A percentile compares a stretch with the other conserved stretches of the same genome.
Conservation (phyloP, 192 early-diverging fungal genomes). For the Jimgerdemannia lactiflua region DNA sequence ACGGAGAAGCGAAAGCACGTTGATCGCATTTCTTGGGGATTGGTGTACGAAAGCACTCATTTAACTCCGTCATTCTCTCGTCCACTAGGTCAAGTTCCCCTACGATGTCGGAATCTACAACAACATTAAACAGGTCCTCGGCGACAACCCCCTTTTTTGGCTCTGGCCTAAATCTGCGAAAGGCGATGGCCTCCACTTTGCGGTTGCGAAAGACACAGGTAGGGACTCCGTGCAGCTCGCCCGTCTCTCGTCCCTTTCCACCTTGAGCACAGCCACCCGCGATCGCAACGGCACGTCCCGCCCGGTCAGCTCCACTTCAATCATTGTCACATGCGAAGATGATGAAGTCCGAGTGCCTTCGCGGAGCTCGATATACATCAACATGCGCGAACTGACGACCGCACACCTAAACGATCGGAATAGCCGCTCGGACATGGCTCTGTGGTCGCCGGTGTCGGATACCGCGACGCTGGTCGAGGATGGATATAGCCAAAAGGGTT, state of each 20-base stretch:
- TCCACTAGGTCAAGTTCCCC: slow-evolving; percentile 56
- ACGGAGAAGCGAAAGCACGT: no score
- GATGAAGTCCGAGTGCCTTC: not conserved
- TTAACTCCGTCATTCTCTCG: no score
- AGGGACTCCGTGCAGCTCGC: not conserved
- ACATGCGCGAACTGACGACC: not conserved
- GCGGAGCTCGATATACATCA: not conserved
- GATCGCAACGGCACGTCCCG: not conserved
- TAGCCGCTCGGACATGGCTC: not conserved
- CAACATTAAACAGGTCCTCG: slow-evolving; percentile 79
- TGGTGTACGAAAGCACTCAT: no score
- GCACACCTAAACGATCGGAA: not conserved
- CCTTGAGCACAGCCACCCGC: not conserved
- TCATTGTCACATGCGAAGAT: not conserved
- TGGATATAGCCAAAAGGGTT: not conserved
- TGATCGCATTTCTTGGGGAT: no score
- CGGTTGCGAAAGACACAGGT: slow-evolving; percentile 46
- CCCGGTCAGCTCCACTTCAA: not conserved
- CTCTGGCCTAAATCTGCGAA: slow-evolving; percentile 58
- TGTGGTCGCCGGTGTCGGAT: not conserved
- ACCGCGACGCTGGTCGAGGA: not conserved
- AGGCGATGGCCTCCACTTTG: slow-evolving; percentile 69
- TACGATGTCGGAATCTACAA: slow-evolving; percentile 75
- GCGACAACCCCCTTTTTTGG: slow-evolving; percentile 69
- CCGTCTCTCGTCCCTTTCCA: not conserved